A percentile compares a stretch with the other conserved stretches of the same genome.
Conservation (phyloP, 805 yeast species). For the Saccharomycopsis fermentans region DNA sequence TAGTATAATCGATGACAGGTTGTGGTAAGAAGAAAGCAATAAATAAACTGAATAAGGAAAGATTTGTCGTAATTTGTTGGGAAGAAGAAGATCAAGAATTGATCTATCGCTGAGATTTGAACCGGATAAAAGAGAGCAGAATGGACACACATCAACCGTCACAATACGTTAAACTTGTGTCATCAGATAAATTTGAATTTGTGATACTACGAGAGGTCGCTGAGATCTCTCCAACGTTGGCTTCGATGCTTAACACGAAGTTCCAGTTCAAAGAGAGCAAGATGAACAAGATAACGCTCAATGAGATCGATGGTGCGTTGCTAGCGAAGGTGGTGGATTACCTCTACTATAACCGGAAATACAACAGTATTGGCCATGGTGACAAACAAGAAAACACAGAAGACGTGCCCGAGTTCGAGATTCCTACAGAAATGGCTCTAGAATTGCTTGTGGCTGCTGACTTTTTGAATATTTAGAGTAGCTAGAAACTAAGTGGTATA, state of each 20-base stretch:
- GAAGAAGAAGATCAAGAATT: too few species aligned
- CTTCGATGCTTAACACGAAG: constrained; percentile 16
- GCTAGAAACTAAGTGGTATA: too few species aligned
- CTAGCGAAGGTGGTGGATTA: constrained; percentile 80
- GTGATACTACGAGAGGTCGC: constrained; percentile 16
- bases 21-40: too few species aligned
- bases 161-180: constrained; percentile 17
- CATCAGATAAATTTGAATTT: constrained; percentile 18
- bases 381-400: constrained; percentile 33
- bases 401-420: constrained; percentile 68
- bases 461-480: constrained; percentile 50
- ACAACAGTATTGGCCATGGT: constrained; percentile 32
- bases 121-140: not conserved
- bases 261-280: constrained; percentile 18
- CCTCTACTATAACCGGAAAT: constrained; percentile 62
- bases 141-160: not conserved
- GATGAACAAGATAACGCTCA: constrained; percentile 12
- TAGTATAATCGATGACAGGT: too few species aligned
- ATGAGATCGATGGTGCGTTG: constrained; percentile 56
- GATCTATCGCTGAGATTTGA: too few species aligned
- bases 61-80: not conserved
- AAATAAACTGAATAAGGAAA: too few species aligned
- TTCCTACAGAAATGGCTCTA: constrained; percentile 90
- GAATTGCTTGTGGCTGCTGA: constrained; percentile 92
- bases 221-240: constrained; percentile 16